Base-by-base conservation (phyloP, 108 stramenopile species). In the Cyclostephanos invisitatus region DNA sequence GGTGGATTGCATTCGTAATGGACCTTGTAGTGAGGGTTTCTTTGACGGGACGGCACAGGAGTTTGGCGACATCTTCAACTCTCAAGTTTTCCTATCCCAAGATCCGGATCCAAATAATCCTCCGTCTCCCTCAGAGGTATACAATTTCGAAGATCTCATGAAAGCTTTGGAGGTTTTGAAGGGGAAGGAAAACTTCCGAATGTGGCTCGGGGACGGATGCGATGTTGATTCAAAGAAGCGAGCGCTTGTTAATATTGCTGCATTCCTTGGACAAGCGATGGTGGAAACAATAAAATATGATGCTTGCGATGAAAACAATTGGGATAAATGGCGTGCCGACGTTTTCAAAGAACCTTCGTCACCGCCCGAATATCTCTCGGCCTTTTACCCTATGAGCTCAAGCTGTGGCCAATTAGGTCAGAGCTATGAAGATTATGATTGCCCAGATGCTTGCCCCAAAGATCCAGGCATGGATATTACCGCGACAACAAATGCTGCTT, bases 81-180 rank as follows among this genome's bases (percentile, higher is more conserved):
- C 44, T 0, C 47, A 65, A 65, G 3, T 65, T 2, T 65, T 65
- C 48, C 44, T 65, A 32, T 48, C 64, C 2, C 64, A 65, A 53
- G 50, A 9, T 11, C 42, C 64, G 6, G 29, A 47, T 32, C 51
- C 47, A 3, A 17, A 2, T 7, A 18, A 65, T 3, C 64, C 64
- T 27, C 64, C 64, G 49, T 27, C 15, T 47, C 64, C 64, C 7
- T 32, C 28, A 27, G 48, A 47, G 6, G 64, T 65, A 7, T 65
- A 65, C 42, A 65, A 65, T n/a, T 65, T 65, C 27, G 64, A 65
- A 53, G 64, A 65, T 50, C 47, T 65, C 42, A 65, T 65, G 64
- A 65, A 49, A 53, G 64, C 64, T 18, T 32, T 65, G 14, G 18
- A 65, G 28, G 10, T 7, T 7, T 48, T 65, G 22, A 27, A 65